A percentile compares a stretch with the other conserved stretches of the same genome.
Evolutionary conservation across 129 eudicot genomes (phyloP).

Genomic region (Artemisia argyi): DNA sequence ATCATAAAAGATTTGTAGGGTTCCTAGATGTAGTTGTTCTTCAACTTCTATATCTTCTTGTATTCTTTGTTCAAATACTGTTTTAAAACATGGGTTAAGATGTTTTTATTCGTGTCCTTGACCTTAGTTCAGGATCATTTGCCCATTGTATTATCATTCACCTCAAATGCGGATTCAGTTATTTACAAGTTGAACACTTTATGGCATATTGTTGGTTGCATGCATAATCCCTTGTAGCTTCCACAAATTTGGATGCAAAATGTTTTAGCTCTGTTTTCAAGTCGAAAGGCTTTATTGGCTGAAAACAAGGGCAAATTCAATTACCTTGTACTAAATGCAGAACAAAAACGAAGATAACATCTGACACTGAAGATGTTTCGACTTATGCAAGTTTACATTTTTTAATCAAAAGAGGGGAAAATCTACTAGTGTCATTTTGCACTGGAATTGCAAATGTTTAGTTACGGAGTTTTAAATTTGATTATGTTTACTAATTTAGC

Average conservation of each 20-base stretch:
- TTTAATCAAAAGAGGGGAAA: too few relatives aligned
- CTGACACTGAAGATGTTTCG: background rate
- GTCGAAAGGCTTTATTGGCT: too few relatives aligned
- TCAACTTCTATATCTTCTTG: conserved; percentile 22
- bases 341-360: background rate
- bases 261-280: too few relatives aligned
- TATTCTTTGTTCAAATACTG: conserved; percentile 18
- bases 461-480: too few relatives aligned
- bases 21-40: background rate
- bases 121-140: background rate
- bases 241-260: too few relatives aligned
- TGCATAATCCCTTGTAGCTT: too few relatives aligned
- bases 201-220: too few relatives aligned
- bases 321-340: background rate
- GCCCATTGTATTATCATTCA: background rate
- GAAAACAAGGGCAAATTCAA: too few relatives aligned
- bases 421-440: too few relatives aligned
- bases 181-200: background rate
- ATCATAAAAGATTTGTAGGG: background rate
- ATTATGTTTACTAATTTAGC: too few relatives aligned
- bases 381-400: too few relatives aligned
- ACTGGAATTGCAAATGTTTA: too few relatives aligned
- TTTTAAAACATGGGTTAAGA: conserved; percentile 13
- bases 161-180: conserved; percentile 1
- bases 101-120: background rate